Conservation (phyloP, 192 early-diverging fungal genomes). For the Pilobolus umbonatus region DNA sequence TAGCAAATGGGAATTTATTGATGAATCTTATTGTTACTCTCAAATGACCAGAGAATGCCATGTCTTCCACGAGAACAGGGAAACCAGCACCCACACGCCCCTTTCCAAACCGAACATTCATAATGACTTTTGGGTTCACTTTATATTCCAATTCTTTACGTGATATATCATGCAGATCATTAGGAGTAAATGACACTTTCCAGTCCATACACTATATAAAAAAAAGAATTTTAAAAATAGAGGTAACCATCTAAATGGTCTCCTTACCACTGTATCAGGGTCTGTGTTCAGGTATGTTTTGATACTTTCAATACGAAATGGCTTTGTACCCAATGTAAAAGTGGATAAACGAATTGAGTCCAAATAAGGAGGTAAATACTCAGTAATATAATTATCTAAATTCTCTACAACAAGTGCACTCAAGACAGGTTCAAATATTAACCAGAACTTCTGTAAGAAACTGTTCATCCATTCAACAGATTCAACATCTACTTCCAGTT, state of each 20-base stretch:
- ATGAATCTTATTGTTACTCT: conserved; percentile 68
- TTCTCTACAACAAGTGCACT: conserved; percentile 56
- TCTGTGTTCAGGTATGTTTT: conserved; percentile 56
- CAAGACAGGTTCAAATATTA: conserved; percentile 74
- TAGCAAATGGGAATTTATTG: conserved; percentile 67
- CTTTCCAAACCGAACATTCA: conserved; percentile 71
- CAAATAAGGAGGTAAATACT: conserved; percentile 59
- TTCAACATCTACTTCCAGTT: conserved; percentile 48
- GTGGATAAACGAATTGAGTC: conserved; percentile 56
- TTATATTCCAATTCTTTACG: conserved; percentile 42
- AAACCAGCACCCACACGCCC: conserved; percentile 69
- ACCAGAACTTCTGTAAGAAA: conserved; percentile 69
- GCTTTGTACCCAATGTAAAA: conserved; percentile 64
- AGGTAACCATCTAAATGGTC: neutral
- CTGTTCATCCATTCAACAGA: conserved; percentile 76
- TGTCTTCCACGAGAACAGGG: conserved; percentile 67
- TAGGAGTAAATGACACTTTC: conserved; percentile 69
- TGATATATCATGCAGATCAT: conserved; percentile 56
- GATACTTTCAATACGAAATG: conserved; percentile 54
- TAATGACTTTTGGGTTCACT: conserved; percentile 71
- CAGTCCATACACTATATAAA: conserved; percentile 60
- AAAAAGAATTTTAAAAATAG: neutral
- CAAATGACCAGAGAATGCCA: conserved; percentile 65
- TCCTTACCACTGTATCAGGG: conserved; percentile 44
- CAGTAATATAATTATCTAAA: conserved; percentile 59